These are phyloP conservation scores for Phyllosticta capitalensis DNA, from an alignment of 2,329 filamentous ascomycete genomes.

Conservation along the genomic window DNA sequence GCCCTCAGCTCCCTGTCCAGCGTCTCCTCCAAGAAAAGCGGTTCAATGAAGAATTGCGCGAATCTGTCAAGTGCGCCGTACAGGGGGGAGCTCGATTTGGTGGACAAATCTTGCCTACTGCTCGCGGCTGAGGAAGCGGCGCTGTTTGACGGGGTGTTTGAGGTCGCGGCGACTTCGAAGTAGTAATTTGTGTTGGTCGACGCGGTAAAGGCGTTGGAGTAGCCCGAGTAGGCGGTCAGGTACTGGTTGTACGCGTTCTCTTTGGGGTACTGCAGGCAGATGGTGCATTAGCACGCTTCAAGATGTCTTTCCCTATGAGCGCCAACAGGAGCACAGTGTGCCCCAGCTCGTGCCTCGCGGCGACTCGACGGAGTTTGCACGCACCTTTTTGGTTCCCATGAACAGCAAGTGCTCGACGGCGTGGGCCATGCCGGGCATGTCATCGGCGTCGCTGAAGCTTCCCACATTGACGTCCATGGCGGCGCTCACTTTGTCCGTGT, in stretches of 20 bases:
- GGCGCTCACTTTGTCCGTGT: slow-evolving; percentile 94
- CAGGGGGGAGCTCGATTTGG: slow-evolving; percentile 48
- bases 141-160: slow-evolving; percentile 46
- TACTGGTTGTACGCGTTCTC: slow-evolving; percentile 97
- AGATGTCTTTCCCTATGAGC: background rate
- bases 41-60: slow-evolving; percentile 85
- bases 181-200: slow-evolving; percentile 95
- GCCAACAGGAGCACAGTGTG: background rate
- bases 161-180: slow-evolving; percentile 84
- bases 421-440: slow-evolving; percentile 92
- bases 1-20: slow-evolving; percentile 79
- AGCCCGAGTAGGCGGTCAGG: slow-evolving; percentile 78
- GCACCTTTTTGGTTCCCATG: slow-evolving; percentile 92
- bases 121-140: slow-evolving; percentile 26
- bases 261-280: slow-evolving; percentile 58
- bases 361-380: slow-evolving; percentile 11
- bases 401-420: slow-evolving; percentile 94
- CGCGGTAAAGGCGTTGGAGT: slow-evolving; percentile 91
- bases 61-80: slow-evolving; percentile 83
- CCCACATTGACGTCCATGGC: slow-evolving; percentile 94
- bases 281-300: slow-evolving; percentile 1
- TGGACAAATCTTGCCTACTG: slow-evolving; percentile 27
- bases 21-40: slow-evolving; percentile 75
- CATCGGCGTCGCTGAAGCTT: slow-evolving; percentile 82
- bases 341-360: background rate